Evolutionary conservation across 1,284 basidiomycete genomes (phyloP).

Genomic region (Xerocomus nothofagi): DNA sequence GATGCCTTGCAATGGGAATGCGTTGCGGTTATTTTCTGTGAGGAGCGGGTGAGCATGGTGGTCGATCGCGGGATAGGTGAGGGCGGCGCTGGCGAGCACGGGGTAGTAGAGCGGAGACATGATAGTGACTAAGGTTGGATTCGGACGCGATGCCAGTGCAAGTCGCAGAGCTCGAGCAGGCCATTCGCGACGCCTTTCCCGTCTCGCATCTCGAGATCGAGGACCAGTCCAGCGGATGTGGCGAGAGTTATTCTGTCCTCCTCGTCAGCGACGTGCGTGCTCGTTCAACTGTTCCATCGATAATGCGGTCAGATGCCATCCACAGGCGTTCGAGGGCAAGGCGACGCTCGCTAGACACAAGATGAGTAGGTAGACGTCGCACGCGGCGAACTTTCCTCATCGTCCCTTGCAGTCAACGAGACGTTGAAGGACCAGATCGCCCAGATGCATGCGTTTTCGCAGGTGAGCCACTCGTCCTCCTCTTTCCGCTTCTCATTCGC

Average conservation of each 20-base stretch:
- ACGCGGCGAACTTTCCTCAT: background rate
- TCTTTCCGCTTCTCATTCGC: background rate
- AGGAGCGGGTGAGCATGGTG: constrained; percentile 77
- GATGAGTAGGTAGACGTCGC: constrained; percentile 46
- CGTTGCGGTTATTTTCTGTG: constrained; percentile 42
- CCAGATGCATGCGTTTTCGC: constrained; percentile 82
- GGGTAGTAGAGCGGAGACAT: constrained; percentile 37
- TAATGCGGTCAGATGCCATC: constrained; percentile 1
- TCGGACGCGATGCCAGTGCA: constrained; percentile 59
- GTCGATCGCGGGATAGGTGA: constrained; percentile 57
- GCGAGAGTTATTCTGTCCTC: constrained; percentile 70
- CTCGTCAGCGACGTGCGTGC: constrained; percentile 69
- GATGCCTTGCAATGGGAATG: constrained; percentile 57
- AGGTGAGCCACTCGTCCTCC: constrained; percentile 46
- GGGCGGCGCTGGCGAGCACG: constrained; percentile 27
- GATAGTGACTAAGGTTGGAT: background rate
- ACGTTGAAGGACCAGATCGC: constrained; percentile 69
- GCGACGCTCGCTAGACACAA: constrained; percentile 70
- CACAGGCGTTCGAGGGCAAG: constrained; percentile 71
- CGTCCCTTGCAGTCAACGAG: constrained; percentile 60
- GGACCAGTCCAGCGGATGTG: constrained; percentile 76
- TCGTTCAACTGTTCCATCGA: background rate
- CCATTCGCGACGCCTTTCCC: constrained; percentile 58
- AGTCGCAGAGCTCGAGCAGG: constrained; percentile 52
- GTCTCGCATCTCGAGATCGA: constrained; percentile 67